Percentiles rank a stretch among this genome's conserved stretches.
Evolutionary conservation across 2,329 filamentous ascomycete species (phyloP).

Genomic region (Exophiala calicioides): DNA sequence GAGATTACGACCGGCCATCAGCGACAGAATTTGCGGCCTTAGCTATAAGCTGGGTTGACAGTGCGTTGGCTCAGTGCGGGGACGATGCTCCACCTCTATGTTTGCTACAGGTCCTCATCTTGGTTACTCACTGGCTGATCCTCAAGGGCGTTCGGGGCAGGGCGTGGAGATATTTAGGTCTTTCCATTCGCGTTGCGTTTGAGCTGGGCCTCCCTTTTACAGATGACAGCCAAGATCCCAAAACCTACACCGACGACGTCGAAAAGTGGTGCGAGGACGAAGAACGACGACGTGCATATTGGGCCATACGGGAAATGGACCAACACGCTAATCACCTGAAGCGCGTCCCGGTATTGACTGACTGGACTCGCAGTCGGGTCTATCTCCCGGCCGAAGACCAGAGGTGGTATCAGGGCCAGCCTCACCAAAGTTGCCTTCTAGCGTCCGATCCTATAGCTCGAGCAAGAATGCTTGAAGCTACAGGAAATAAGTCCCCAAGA

Average conservation of each 20-base stretch:
- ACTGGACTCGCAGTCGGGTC: no score
- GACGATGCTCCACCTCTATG: conserved; percentile 40
- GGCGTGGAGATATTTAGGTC: conserved; percentile 39
- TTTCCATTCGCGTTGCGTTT: conserved; percentile 36
- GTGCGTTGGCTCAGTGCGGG: conserved; percentile 36
- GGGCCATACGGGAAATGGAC: no score
- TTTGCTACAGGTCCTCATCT: conserved; percentile 40
- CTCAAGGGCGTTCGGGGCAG: conserved; percentile 39
- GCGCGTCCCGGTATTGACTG: no score
- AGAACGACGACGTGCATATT: no score
- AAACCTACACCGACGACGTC: conserved; percentile 4
- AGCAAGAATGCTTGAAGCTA: no score
- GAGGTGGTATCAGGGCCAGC: no score
- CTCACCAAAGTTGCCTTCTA: no score
- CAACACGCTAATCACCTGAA: no score
- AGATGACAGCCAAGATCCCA: conserved; percentile 13
- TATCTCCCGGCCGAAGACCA: no score
- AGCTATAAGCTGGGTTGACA: conserved; percentile 32
- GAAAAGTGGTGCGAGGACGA: conserved; percentile 32
- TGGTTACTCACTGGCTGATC: conserved; percentile 39
- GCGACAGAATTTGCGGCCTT: conserved; percentile 29
- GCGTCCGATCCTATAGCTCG: no score
- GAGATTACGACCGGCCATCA: conserved; percentile 1
- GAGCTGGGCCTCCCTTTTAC: conserved; percentile 38
- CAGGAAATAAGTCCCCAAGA: no score